Conservation (phyloP, 495 filamentous ascomycete genomes). For the Hypoxylon intermedium region DNA sequence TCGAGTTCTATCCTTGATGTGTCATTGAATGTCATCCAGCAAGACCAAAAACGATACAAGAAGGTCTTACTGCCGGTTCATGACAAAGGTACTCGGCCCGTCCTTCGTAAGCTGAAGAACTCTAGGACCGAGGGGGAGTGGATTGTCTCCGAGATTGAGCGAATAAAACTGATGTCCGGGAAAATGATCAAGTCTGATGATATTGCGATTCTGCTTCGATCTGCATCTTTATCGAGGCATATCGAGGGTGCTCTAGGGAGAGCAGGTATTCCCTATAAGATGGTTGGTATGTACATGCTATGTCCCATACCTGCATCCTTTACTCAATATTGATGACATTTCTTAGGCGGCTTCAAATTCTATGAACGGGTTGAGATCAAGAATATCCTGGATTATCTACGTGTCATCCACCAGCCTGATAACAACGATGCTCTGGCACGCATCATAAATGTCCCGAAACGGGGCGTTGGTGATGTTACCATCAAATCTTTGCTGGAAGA, state of each 20-base stretch:
- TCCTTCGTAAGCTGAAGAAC: conserved; percentile 78
- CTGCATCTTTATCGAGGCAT: conserved; percentile 80
- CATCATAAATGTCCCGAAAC: conserved; percentile 83
- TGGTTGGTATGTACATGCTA: conserved; percentile 71
- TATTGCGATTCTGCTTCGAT: conserved; percentile 85
- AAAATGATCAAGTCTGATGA: conserved; percentile 75
- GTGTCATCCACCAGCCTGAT: conserved; percentile 82
- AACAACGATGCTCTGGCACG: conserved; percentile 88
- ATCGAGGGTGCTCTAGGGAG: conserved; percentile 86
- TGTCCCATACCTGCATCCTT: neutral
- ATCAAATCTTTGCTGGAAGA: conserved; percentile 74
- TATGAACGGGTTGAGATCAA: conserved; percentile 95
- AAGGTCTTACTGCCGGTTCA: conserved; percentile 85
- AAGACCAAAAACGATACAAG: conserved; percentile 79
- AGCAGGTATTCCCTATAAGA: conserved; percentile 86
- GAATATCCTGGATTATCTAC: conserved; percentile 84
- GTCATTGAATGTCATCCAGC: conserved; percentile 88
- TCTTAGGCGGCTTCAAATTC: conserved; percentile 74
- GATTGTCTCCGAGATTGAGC: conserved; percentile 86
- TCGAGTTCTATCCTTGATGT: conserved; percentile 85
- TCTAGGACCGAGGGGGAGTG: conserved; percentile 80
- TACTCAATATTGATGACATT: conserved; percentile 1
- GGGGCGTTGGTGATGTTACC: conserved; percentile 84
- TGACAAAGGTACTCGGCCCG: conserved; percentile 78
- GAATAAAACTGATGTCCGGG: conserved; percentile 73